Base-by-base conservation (phyloP, 331 rosid species). In the Stylosanthes scabra region DNA sequence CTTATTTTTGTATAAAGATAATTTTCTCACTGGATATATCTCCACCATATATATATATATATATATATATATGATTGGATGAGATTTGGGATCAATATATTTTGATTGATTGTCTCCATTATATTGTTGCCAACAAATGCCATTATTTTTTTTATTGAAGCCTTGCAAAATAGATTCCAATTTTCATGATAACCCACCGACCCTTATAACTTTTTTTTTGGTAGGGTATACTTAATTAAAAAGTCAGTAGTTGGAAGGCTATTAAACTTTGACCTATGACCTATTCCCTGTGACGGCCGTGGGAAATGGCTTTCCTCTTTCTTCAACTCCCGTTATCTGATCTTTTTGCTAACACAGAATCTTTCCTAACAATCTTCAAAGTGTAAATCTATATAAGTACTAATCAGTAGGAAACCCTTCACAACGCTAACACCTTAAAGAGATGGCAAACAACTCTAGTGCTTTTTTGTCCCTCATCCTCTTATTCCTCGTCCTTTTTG, bases 321-420 rank as follows among this genome's bases (percentile, higher is more conserved):
- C 4, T 72, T 71, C 70, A 60, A 76, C 16, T 5, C 11, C 3
- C 58, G 14, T 52, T n/a, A 52, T 52, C 28, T 50, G 5, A 52
- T 52, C 28, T 50, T 14, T 52, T 52, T 15, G 9, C 44, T 28
- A 8, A 11, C 31, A 28, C 3, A 28, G 67, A 65, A 12, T 28
- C 13, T 59, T 8, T 10, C 29, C 20, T 46, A 59, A 59, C 59
- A 68, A 55, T 72, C n/a, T 76, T 52, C 76, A 68, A 60, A 60
- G 8, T 49, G 66, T 1, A 31, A 59, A 39, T 6, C 83, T 74
- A 77, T 64, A 63, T 80, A 80, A 80, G 61, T 74, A 78, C 25
- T 68, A 25, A 20, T 5, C 49, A 13, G 0, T 12, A 13, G 34
- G 34, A 46, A 49, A 44, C 16, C 52, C 46, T 68, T 83, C 68